phyloP scores from a whole-genome alignment of 768 basidiomycete genomes.

The Coprinopsis strossmayeri region DNA sequence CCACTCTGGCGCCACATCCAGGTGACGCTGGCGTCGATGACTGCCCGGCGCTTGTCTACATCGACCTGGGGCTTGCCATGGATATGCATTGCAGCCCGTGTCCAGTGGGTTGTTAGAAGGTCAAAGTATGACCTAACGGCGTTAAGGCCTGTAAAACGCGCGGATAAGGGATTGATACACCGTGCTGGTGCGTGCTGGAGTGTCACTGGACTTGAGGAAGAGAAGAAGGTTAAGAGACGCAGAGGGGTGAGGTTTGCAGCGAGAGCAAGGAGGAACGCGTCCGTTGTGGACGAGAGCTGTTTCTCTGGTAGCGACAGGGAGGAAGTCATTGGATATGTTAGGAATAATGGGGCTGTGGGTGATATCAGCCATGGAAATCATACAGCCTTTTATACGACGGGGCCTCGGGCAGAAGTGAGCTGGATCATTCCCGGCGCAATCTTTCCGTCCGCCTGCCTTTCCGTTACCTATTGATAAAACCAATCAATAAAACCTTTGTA shows the following conservation, averaged over 20 bases:
- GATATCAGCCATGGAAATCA: background rate
- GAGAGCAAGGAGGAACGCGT: slow-evolving; percentile 32
- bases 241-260: slow-evolving; percentile 25
- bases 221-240: slow-evolving; percentile 32
- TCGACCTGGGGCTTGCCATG: slow-evolving; percentile 20
- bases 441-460: slow-evolving; percentile 3
- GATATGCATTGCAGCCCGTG: slow-evolving; percentile 24
- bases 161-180: slow-evolving; percentile 27
- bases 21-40: slow-evolving; percentile 29
- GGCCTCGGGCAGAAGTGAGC: slow-evolving; percentile 32
- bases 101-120: slow-evolving; percentile 39
- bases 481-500: background rate
- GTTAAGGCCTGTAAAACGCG: slow-evolving; percentile 33
- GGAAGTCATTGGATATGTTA: slow-evolving; percentile 3
- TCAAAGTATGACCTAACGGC: slow-evolving; percentile 47
- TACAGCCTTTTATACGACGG: slow-evolving; percentile 8
- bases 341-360: background rate
- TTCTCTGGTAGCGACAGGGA: slow-evolving; percentile 15
- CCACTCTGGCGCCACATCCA: slow-evolving; percentile 44
- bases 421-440: slow-evolving; percentile 6
- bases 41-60: slow-evolving; percentile 20
- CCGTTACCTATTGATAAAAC: background rate
- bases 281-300: slow-evolving; percentile 26
- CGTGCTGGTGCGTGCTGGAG: slow-evolving; percentile 35
- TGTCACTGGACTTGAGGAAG: slow-evolving; percentile 27